Percentiles rank a stretch among this genome's conserved stretches.
Evolutionary conservation across 1,284 basidiomycete genomes (phyloP).

Genomic region (Inonotus obliquus): DNA sequence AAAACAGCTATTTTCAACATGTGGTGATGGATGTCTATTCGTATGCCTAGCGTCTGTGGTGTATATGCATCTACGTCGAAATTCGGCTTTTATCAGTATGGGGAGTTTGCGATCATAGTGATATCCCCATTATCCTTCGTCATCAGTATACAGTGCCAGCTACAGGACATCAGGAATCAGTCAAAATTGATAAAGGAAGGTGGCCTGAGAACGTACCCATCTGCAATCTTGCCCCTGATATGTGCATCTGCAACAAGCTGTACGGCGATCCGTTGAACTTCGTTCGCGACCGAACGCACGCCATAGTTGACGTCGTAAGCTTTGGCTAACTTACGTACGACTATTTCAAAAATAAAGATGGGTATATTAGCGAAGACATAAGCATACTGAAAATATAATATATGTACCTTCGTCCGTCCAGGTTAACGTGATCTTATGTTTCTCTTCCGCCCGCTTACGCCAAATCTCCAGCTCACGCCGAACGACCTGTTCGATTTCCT

Average conservation of each 20-base stretch:
- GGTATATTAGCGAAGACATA: not conserved
- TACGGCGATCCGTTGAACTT: conserved; percentile 12
- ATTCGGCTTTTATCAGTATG: no score
- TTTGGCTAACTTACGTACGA: conserved; percentile 5
- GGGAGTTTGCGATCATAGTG: no score
- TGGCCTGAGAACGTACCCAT: conserved; percentile 4
- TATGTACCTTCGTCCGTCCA: conserved; percentile 14
- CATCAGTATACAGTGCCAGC: no score
- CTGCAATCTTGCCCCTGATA: conserved; percentile 3
- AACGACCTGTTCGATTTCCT: conserved; percentile 9
- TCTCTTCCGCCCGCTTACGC: conserved; percentile 7
- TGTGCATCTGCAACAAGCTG: conserved; percentile 14
- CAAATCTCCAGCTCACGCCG: conserved; percentile 5
- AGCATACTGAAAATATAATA: no score
- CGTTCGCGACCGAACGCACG: conserved; percentile 15
- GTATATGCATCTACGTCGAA: no score
- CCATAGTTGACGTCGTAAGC: conserved; percentile 17
- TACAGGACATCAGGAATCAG: no score
- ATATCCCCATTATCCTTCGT: no score
- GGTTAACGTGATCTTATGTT: conserved; percentile 10
- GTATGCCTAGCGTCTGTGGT: no score
- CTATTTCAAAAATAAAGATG: not conserved
- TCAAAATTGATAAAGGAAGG: no score
- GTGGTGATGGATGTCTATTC: no score
- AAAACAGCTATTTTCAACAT: no score